These are phyloP conservation scores for Paraurostyla sp. DNA, from an alignment of 73 alveolate genomes.

Conservation along the genomic window DNA sequence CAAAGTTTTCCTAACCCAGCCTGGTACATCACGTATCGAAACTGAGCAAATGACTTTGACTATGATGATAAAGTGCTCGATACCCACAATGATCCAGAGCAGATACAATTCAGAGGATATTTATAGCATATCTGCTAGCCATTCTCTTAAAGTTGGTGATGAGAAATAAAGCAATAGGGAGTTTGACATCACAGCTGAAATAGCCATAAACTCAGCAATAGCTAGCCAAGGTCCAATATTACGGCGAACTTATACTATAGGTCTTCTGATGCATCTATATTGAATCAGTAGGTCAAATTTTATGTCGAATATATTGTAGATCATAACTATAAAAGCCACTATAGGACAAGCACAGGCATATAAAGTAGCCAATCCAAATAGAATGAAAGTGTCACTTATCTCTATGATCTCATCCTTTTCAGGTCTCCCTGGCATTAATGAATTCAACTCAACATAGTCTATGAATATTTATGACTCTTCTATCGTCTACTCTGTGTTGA, in stretches of 20 bases:
- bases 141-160: neutral
- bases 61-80: slow-evolving; percentile 57
- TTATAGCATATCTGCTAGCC: slow-evolving; percentile 6
- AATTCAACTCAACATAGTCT: slow-evolving; percentile 60
- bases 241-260: neutral
- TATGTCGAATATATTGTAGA: slow-evolving; percentile 51
- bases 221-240: slow-evolving; percentile 71
- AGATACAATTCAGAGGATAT: neutral
- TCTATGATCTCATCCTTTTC: slow-evolving; percentile 40
- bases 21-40: slow-evolving; percentile 48
- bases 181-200: slow-evolving; percentile 45
- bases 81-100: slow-evolving; percentile 62
- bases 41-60: neutral
- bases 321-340: slow-evolving; percentile 33
- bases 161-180: slow-evolving; percentile 32
- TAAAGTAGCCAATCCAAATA: slow-evolving; percentile 57
- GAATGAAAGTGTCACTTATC: slow-evolving; percentile 53
- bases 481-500: neutral
- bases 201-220: slow-evolving; percentile 61
- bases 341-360: slow-evolving; percentile 71
- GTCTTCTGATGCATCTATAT: slow-evolving; percentile 23
- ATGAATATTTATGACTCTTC: neutral
- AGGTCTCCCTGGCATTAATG: slow-evolving; percentile 11
- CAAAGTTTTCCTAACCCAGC: slow-evolving; percentile 60
- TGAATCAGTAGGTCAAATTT: neutral